Conservation (phyloP, 169 alveolate genomes). For the Toxoplasma gondii region DNA sequence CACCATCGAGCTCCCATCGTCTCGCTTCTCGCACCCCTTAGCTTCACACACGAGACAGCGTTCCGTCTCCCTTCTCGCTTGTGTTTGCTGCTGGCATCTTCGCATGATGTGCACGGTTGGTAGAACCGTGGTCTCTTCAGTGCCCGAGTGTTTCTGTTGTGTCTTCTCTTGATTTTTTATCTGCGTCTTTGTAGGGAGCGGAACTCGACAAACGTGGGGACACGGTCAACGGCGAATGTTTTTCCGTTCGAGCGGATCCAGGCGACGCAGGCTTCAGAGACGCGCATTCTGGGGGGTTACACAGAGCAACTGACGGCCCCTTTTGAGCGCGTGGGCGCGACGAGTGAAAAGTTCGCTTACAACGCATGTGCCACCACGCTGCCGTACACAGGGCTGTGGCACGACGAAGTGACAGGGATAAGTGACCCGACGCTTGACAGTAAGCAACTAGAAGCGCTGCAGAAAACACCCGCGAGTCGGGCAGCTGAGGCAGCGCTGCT, state of each 20-base stretch:
- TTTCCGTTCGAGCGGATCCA: conserved; percentile 50
- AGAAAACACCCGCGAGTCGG: neutral
- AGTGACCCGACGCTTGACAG: neutral
- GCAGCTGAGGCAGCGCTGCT: neutral
- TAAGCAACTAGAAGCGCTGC: neutral
- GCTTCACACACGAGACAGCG: too few species aligned
- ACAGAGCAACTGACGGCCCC: conserved; percentile 62
- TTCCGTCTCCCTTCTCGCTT: too few species aligned
- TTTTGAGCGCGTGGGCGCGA: conserved; percentile 43
- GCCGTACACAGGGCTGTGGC: conserved; percentile 62
- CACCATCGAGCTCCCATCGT: too few species aligned
- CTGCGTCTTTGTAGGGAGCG: conserved; percentile 13
- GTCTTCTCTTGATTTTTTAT: neutral
- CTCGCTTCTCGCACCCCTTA: too few species aligned
- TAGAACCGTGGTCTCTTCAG: neutral
- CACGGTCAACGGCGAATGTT: neutral
- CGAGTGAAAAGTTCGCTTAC: conserved; percentile 43
- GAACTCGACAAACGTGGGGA: neutral
- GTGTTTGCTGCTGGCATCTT: too few species aligned
- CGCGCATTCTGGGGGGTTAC: conserved; percentile 52
- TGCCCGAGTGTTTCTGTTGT: neutral
- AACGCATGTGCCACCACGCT: conserved; percentile 34
- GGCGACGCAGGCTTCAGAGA: conserved; percentile 44
- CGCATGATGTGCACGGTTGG: too few species aligned
- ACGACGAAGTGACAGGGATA: neutral